Conservation (phyloP, 805 yeast genomes). For the Spathaspora boniae region DNA sequence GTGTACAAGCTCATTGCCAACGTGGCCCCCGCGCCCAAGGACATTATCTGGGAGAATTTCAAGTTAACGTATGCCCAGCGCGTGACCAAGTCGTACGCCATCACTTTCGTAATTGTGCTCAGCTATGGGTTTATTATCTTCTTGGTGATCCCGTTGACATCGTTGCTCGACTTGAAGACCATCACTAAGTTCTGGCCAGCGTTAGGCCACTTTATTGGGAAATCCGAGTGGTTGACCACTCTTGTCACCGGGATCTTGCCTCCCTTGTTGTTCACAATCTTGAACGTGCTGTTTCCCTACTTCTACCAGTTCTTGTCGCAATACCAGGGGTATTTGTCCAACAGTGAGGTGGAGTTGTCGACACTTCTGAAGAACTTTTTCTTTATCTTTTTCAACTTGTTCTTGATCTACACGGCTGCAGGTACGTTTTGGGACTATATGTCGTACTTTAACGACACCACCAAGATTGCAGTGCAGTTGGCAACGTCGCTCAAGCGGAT, state of each 20-base stretch:
- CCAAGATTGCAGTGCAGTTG: slow-evolving; percentile 79
- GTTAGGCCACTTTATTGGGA: slow-evolving; percentile 49
- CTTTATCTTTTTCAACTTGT: slow-evolving; percentile 58
- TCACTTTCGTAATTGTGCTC: slow-evolving; percentile 43
- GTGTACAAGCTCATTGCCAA: slow-evolving; percentile 40
- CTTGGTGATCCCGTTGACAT: slow-evolving; percentile 54
- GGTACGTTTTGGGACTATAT: slow-evolving; percentile 61
- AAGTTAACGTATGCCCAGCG: slow-evolving; percentile 37
- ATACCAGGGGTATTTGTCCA: slow-evolving; percentile 51
- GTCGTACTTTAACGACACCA: slow-evolving; percentile 68
- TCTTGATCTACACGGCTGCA: slow-evolving; percentile 57
- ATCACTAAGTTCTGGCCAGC: slow-evolving; percentile 58
- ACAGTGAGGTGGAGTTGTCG: slow-evolving; percentile 57
- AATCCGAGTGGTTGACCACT: slow-evolving; percentile 50
- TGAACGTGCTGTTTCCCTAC: slow-evolving; percentile 53
- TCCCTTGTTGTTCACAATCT: slow-evolving; percentile 53
- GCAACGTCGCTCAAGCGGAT: slow-evolving; percentile 78
- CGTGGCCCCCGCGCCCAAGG: slow-evolving; percentile 47
- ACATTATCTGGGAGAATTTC: slow-evolving; percentile 45
- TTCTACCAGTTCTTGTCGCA: slow-evolving; percentile 49
- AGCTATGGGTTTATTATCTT: slow-evolving; percentile 51
- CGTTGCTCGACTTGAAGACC: slow-evolving; percentile 53
- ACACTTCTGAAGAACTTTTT: slow-evolving; percentile 57
- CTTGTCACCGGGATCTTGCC: slow-evolving; percentile 62
- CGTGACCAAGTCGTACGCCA: slow-evolving; percentile 35